Evolutionary conservation across 768 basidiomycete genomes (phyloP), one percentile per base, ranked within the genome.

Genomic region (Sutorius australiensis): DNA sequence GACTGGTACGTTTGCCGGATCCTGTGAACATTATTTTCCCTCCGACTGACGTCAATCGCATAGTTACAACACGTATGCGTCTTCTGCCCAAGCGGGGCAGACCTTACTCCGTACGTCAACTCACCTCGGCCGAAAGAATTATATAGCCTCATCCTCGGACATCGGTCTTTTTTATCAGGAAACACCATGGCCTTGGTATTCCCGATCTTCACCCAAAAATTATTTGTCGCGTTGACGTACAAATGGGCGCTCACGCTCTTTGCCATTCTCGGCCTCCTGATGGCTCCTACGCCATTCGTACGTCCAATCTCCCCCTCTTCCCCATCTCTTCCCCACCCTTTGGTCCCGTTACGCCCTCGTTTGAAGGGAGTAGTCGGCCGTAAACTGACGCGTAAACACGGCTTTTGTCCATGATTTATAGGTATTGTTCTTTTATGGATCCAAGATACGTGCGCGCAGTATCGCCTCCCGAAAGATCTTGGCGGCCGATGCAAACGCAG

Each of bases 11-110:
- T 58, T 8, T 5, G 5, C 28, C 19, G 4, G 14, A 28, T 8
- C 16, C 11, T 6, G n/a, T 2, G 6, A 27, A 3, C 9, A 34
- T 21, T 4, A 11, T 46, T 17, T 17, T 34, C 16, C 19, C 19
- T 51, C 14, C 24, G 11, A 50, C 17, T 21, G 44, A 53, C 27
- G 3, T 32, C 28, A 27, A 41, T 17, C 43, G 24, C 24, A 24
- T 24, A 77, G 76, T 55, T 74, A 75, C 53, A 71, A 72, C 7
- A 63, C 70, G 6, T 82, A 79, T 56, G 77, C 82, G 1, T 81
- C 79, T 6, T 79, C 77, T 10, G 82, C 80, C 0, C 69, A 81
- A 46, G 82, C 81, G 0, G 81, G 75, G 0, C 79, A 80, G 57
- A 77, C 73, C 34, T 67, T 82, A 31, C 69, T 67, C 49, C 75